These are phyloP conservation scores for Domatiomyces catenatus DNA, from an alignment of 2,329 filamentous ascomycete genomes.

Conservation along the genomic window DNA sequence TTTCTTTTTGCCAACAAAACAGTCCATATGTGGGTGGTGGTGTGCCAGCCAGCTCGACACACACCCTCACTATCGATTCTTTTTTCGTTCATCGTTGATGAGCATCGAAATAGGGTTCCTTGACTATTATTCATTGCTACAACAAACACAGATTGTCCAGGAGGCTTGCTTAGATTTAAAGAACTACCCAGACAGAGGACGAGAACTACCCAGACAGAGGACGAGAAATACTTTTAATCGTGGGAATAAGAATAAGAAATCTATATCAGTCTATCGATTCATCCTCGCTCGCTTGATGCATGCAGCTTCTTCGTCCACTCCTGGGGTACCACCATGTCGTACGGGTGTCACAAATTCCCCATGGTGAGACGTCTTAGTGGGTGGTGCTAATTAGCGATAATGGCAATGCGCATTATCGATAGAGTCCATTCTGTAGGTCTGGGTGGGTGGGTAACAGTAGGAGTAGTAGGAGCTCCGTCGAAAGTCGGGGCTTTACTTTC, in stretches of 20 bases:
- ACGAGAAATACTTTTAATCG: not conserved
- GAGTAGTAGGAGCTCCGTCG: not conserved
- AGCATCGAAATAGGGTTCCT: too few relatives aligned
- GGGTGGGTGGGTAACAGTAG: too few relatives aligned
- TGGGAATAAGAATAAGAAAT: not conserved
- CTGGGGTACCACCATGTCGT: not conserved
- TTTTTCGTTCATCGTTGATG: too few relatives aligned
- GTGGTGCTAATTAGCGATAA: not conserved
- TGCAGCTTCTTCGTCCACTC: not conserved
- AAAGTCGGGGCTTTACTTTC: not conserved
- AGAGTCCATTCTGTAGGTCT: not conserved
- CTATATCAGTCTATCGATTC: not conserved
- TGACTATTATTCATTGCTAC: too few relatives aligned
- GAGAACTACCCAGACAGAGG: not conserved
- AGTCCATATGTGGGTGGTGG: too few relatives aligned
- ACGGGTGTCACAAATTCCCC: not conserved
- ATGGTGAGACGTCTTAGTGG: not conserved
- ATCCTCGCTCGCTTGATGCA: not conserved
- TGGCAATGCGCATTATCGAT: not conserved
- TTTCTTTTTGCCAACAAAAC: too few relatives aligned
- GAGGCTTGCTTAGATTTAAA: too few relatives aligned
- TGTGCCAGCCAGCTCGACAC: too few relatives aligned
- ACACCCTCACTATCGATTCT: too few relatives aligned
- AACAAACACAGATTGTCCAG: too few relatives aligned
- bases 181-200: too few relatives aligned